Conservation (phyloP, 148 eudicot species). For the Amaranthus cruentus region DNA sequence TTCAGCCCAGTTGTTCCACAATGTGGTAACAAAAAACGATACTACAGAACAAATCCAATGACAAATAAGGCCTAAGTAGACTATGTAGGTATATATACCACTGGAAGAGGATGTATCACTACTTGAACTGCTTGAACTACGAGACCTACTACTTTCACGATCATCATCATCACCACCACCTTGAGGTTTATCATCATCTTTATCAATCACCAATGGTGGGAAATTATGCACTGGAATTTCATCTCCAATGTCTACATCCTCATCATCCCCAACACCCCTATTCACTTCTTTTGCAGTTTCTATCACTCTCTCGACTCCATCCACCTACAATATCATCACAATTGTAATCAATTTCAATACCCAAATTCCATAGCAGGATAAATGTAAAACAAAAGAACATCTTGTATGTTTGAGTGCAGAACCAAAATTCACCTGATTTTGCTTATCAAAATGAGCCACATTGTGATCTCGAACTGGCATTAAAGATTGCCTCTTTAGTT, state of each 20-base stretch:
- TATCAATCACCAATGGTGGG: slow-evolving; percentile 77
- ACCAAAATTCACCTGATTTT: slow-evolving; percentile 20
- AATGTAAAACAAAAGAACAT: neutral
- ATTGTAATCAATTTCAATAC: neutral
- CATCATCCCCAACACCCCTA: slow-evolving; percentile 50
- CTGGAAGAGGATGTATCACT: slow-evolving; percentile 88
- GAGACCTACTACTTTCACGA: slow-evolving; percentile 49
- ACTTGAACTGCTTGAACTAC: slow-evolving; percentile 75
- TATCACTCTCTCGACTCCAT: slow-evolving; percentile 36
- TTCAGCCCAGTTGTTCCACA: neutral
- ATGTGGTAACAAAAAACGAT: slow-evolving; percentile 1
- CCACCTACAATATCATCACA: slow-evolving; percentile 31
- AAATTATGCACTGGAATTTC: slow-evolving; percentile 65
- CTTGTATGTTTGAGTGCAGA: too few species aligned
- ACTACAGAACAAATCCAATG: neutral
- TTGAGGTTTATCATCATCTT: slow-evolving; percentile 50
- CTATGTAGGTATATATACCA: slow-evolving; percentile 44
- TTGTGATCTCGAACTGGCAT: slow-evolving; percentile 31
- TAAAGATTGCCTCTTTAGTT: slow-evolving; percentile 63
- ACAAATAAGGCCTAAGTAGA: slow-evolving; percentile 12
- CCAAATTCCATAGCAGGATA: neutral
- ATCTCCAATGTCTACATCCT: slow-evolving; percentile 84
- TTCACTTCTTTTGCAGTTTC: slow-evolving; percentile 38
- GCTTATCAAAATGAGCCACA: slow-evolving; percentile 18
- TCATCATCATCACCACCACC: slow-evolving; percentile 32